Percentiles rank a stretch among this genome's conserved stretches.
Evolutionary conservation across 306 rosid species (phyloP).

Genomic region (Comarum palustre): DNA sequence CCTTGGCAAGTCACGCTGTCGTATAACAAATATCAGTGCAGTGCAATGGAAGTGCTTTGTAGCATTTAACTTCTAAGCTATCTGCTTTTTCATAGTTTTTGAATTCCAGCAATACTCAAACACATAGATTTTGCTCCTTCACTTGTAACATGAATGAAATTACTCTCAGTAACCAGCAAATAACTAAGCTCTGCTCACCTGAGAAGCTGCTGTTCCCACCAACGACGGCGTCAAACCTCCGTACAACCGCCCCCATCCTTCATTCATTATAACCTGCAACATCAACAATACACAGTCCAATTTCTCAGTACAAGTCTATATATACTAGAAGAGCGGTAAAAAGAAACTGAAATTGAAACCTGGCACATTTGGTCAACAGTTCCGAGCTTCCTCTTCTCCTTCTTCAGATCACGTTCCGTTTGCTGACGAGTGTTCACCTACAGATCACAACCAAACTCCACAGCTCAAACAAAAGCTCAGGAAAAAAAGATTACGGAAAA

Average conservation of each 20-base stretch:
- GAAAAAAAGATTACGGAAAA: background rate
- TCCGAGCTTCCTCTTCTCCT: slow-evolving; percentile 49
- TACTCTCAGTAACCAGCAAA: slow-evolving; percentile 1
- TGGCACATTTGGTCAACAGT: slow-evolving; percentile 61
- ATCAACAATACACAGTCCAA: slow-evolving; percentile 11
- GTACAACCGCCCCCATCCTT: slow-evolving; percentile 88
- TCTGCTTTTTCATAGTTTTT: background rate
- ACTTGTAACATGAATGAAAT: background rate
- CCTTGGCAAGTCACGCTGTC: background rate
- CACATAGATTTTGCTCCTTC: background rate
- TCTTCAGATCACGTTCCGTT: slow-evolving; percentile 80
- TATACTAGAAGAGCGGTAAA: background rate
- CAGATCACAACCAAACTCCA: slow-evolving; percentile 28
- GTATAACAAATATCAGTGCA: background rate
- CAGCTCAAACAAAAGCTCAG: background rate
- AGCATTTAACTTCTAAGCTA: background rate
- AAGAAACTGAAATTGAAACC: slow-evolving; percentile 35
- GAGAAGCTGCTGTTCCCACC: slow-evolving; percentile 87
- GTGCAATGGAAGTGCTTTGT: background rate
- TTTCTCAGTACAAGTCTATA: background rate
- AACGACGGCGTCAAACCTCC: slow-evolving; percentile 86
- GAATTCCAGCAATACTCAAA: background rate
- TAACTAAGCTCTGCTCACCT: slow-evolving; percentile 55
- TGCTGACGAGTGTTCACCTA: slow-evolving; percentile 96
- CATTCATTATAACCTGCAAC: slow-evolving; percentile 70